phyloP scores from a whole-genome alignment of 768 basidiomycete genomes.

The Astraeus odoratus region DNA sequence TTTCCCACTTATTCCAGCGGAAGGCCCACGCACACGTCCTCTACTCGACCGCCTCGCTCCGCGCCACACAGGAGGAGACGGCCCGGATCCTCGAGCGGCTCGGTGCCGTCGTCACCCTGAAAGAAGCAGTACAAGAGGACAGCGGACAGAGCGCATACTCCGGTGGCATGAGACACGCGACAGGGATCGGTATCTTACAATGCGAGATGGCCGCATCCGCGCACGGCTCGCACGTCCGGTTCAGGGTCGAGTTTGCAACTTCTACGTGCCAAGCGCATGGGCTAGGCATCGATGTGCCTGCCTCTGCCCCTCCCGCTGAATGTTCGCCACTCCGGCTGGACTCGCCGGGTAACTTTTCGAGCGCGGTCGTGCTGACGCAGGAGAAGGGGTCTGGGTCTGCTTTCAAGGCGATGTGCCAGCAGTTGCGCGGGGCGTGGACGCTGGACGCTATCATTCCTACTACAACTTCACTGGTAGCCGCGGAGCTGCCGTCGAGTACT shows the following conservation, averaged over 20 bases:
- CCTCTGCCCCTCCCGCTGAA: background rate
- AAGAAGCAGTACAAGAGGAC: too few species aligned
- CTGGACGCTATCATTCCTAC: conserved; percentile 35
- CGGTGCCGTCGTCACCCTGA: conserved; percentile 57
- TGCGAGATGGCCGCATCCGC: conserved; percentile 47
- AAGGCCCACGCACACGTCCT: conserved; percentile 52
- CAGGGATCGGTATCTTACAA: conserved; percentile 35
- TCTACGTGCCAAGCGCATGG: conserved; percentile 22
- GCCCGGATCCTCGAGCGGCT: conserved; percentile 56
- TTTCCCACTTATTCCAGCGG: conserved; percentile 93
- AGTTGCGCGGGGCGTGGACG: conserved; percentile 64
- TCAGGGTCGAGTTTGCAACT: conserved; percentile 81
- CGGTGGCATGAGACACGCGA: conserved; percentile 20
- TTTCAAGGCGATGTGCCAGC: conserved; percentile 71
- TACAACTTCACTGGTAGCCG: too few species aligned
- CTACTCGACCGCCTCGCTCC: conserved; percentile 51
- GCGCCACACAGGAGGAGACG: conserved; percentile 58
- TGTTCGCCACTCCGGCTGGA: conserved; percentile 18
- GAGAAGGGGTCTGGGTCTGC: conserved; percentile 90
- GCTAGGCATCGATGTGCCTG: conserved; percentile 15
- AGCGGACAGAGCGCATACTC: too few species aligned
- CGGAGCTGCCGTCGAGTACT: conserved; percentile 20
- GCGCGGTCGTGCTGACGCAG: conserved; percentile 70
- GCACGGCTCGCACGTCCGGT: conserved; percentile 48
- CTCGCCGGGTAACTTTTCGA: conserved; percentile 35